Conservation (phyloP, 441 rosid genomes). For the Metrosideros polymorpha region DNA sequence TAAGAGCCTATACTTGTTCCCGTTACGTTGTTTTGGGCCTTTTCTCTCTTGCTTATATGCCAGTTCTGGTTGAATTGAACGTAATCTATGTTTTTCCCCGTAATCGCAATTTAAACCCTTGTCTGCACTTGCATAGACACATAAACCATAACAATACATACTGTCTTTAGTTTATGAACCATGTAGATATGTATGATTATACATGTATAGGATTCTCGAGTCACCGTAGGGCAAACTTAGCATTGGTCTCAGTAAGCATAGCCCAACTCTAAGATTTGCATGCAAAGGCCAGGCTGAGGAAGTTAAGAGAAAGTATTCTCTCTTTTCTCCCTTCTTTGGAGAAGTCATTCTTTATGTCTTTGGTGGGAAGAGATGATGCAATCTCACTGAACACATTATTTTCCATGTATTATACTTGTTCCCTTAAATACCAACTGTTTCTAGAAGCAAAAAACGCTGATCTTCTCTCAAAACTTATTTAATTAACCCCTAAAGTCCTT, state of each 20-base stretch:
- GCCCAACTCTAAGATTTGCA: not conserved
- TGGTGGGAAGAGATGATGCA: not conserved
- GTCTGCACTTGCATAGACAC: not conserved
- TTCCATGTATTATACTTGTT: not conserved
- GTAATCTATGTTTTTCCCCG: not conserved
- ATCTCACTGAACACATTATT: not conserved
- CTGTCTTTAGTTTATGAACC: not conserved
- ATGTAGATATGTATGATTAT: fast-evolving
- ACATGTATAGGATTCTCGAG: not conserved
- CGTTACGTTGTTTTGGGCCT: no score
- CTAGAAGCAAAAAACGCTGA: not conserved
- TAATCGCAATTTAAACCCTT: no score
- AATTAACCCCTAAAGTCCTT: not conserved
- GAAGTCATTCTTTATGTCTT: not conserved
- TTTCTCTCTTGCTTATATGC: not conserved
- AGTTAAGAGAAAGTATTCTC: fast-evolving
- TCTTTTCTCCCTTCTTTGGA: not conserved
- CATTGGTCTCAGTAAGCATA: not conserved
- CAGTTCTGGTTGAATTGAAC: no score
- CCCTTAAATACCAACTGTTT: not conserved
- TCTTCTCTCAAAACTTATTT: not conserved
- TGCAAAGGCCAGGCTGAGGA: not conserved
- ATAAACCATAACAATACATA: not conserved
- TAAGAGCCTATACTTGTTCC: not conserved
- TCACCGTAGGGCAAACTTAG: not conserved